Percentiles rank a stretch among this genome's conserved stretches.
These are phyloP conservation scores for Dioscorea alata DNA, from an alignment of 106 monocot genomes.

Conservation along the genomic window DNA sequence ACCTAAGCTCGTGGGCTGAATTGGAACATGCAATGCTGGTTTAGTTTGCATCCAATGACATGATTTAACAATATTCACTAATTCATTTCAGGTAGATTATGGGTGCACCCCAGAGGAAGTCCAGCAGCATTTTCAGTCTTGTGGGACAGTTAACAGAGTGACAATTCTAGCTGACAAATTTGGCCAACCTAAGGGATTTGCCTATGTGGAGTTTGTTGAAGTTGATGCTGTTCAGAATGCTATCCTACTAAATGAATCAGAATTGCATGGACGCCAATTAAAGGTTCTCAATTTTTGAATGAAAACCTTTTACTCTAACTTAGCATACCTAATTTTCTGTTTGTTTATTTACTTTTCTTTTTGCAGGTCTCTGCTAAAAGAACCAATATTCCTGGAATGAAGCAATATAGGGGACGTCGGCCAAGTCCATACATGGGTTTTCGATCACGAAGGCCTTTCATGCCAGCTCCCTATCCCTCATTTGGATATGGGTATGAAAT, in stretches of 20 bases:
- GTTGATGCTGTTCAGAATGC: slow-evolving; percentile 52
- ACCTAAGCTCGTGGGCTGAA: not conserved
- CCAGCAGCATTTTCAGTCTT: slow-evolving; percentile 50
- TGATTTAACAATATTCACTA: not conserved
- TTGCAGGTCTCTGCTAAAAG: slow-evolving; percentile 42
- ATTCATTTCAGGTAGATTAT: slow-evolving; percentile 36
- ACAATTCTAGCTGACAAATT: slow-evolving; percentile 53
- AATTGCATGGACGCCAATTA: slow-evolving; percentile 47
- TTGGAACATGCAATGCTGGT: too few relatives aligned
- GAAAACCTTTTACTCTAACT: not conserved
- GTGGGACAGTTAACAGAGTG: slow-evolving; percentile 51
- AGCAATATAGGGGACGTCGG: slow-evolving; percentile 37
- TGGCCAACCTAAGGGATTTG: slow-evolving; percentile 55
- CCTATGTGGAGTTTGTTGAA: slow-evolving; percentile 55
- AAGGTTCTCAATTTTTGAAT: slow-evolving; percentile 16
- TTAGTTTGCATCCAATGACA: too few relatives aligned
- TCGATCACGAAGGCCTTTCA: slow-evolving; percentile 22
- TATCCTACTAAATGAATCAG: slow-evolving; percentile 44
- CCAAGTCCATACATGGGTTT: slow-evolving; percentile 33
- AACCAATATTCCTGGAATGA: slow-evolving; percentile 53
- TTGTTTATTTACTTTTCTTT: not conserved
- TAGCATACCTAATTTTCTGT: not conserved
- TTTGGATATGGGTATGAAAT: slow-evolving; percentile 37
- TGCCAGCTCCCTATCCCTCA: slow-evolving; percentile 23
- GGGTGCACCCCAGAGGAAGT: slow-evolving; percentile 58